Conservation (phyloP, 1,139 yeast species). For the Meyerozyma athensensis region DNA sequence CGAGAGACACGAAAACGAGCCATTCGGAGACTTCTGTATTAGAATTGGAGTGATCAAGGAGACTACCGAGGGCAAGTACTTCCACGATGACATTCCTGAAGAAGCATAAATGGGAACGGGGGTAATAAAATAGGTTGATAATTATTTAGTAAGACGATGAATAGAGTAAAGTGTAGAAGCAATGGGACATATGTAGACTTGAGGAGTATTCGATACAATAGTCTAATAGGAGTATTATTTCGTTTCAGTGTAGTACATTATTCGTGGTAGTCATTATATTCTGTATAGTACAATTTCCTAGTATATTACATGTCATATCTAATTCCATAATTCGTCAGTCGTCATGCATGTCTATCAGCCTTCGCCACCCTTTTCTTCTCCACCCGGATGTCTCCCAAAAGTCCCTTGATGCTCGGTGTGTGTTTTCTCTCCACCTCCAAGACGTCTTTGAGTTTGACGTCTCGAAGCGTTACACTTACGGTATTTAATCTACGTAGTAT, state of each 20-base stretch:
- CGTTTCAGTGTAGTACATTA: no score
- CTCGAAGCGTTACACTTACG: conserved; percentile 40
- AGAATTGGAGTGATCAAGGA: conserved; percentile 84
- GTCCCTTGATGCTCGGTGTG: conserved; percentile 24
- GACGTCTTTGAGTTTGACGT: conserved; percentile 33
- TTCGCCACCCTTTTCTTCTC: conserved; percentile 7
- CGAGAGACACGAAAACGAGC: conserved; percentile 88
- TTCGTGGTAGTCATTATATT: no score
- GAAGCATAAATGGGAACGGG: conserved; percentile 43
- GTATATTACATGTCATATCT: no score
- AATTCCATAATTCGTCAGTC: no score
- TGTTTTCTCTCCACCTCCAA: conserved; percentile 42
- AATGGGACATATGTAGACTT: no score
- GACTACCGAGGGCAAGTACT: conserved; percentile 84
- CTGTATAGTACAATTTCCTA: no score
- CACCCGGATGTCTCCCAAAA: conserved; percentile 26
- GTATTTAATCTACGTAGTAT: conserved; percentile 33
- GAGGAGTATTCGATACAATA: no score
- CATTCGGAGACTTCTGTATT: conserved; percentile 89
- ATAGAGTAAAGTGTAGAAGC: no score
- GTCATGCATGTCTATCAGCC: background rate
- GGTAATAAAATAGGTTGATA: no score
- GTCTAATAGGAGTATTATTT: no score
- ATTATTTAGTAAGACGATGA: background rate
- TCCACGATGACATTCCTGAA: conserved; percentile 92